phyloP scores from a whole-genome alignment of 345 rosid genomes.

The Eucalyptus marginata region DNA sequence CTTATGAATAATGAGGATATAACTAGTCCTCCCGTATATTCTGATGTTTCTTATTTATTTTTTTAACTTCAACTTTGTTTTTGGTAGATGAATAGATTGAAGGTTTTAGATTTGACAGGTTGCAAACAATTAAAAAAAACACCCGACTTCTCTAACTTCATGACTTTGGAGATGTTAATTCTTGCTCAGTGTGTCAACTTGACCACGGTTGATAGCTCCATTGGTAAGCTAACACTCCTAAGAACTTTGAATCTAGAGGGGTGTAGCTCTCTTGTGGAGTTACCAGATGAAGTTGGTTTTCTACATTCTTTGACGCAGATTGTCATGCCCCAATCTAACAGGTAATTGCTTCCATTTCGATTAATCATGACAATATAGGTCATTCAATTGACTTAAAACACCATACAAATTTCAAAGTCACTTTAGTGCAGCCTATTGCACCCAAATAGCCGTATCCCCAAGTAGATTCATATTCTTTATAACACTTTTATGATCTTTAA shows the following conservation, averaged over 20 bases:
- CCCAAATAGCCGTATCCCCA: not conserved
- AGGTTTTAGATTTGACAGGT: no score
- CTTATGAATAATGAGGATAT: not conserved
- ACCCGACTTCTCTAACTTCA: no score
- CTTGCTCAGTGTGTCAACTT: no score
- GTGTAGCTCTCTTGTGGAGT: not conserved
- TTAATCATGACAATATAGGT: not conserved
- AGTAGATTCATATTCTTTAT: not conserved
- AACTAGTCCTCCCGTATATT: not conserved
- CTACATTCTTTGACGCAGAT: not conserved
- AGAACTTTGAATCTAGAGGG: no score
- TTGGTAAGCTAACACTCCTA: not conserved
- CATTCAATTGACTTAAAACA: not conserved
- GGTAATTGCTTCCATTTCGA: not conserved
- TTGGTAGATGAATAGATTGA: not conserved
- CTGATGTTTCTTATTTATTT: not conserved
- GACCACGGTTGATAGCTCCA: not conserved
- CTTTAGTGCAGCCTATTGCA: no score
- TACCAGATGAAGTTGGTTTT: not conserved
- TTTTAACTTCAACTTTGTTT: no score
- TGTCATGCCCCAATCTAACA: not conserved
- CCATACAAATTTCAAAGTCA: no score
- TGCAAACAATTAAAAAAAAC: no score
- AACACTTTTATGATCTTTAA: no score
- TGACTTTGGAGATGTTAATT: no score